These are phyloP conservation scores for Phaeosphaeriaceae sp. DNA, from an alignment of 2,329 filamentous ascomycete genomes.

Conservation along the genomic window DNA sequence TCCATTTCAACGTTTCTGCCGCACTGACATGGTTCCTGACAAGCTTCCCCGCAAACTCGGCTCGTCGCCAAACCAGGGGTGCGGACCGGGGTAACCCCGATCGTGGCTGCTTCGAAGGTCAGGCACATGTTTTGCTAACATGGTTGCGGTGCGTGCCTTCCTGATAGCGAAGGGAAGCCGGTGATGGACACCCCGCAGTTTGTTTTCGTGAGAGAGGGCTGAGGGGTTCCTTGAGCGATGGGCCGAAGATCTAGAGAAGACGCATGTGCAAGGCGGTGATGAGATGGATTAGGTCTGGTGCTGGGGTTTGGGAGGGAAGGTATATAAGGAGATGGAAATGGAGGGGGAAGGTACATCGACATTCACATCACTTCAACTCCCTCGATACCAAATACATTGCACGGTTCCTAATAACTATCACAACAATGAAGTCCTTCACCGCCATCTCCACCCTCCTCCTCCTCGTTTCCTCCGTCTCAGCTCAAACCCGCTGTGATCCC, in stretches of 20 bases:
- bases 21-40: background rate
- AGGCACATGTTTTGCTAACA: background rate
- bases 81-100: background rate
- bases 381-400: background rate
- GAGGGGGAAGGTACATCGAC: background rate
- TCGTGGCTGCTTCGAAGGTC: background rate
- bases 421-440: slow-evolving; percentile 5
- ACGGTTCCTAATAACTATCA: background rate
- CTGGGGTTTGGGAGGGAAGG: too few relatives aligned
- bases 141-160: background rate
- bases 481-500: slow-evolving; percentile 12
- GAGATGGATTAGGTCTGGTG: too few relatives aligned
- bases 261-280: too few relatives aligned
- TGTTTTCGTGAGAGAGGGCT: background rate
- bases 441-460: slow-evolving; percentile 3
- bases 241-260: too few relatives aligned
- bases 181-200: background rate
- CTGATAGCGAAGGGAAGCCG: background rate
- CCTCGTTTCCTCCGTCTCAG: slow-evolving; percentile 8
- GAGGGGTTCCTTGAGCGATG: background rate
- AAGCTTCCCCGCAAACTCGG: background rate
- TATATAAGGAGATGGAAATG: too few relatives aligned
- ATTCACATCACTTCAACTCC: background rate
- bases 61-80: background rate
- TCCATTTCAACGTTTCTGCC: background rate